Conservation (phyloP, 1,284 basidiomycete genomes). For the Phellopilus nigrolimitatus region DNA sequence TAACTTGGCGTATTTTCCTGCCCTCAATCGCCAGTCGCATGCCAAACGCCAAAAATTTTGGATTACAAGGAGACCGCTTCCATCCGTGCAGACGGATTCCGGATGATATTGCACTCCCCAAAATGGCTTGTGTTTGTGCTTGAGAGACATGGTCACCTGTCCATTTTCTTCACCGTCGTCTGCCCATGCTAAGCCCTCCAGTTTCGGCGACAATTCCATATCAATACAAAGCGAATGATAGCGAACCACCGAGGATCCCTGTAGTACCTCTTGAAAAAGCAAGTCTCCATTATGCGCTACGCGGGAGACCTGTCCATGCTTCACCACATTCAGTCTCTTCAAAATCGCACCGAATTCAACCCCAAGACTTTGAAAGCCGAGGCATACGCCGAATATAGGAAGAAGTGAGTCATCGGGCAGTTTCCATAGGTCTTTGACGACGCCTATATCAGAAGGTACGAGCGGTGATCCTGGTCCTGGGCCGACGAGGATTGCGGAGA, state of each 20-base stretch:
- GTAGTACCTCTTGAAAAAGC: slow-evolving; percentile 57
- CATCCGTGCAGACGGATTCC: slow-evolving; percentile 68
- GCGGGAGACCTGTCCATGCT: slow-evolving; percentile 78
- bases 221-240: slow-evolving; percentile 77
- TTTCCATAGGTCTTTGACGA: slow-evolving; percentile 65
- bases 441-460: slow-evolving; percentile 54
- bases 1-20: slow-evolving; percentile 33
- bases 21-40: slow-evolving; percentile 41
- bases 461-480: slow-evolving; percentile 82
- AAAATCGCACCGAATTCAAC: slow-evolving; percentile 69
- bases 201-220: slow-evolving; percentile 36
- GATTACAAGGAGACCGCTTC: slow-evolving; percentile 59
- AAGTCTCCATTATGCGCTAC: slow-evolving; percentile 54
- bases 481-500: slow-evolving; percentile 68
- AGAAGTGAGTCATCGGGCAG: slow-evolving; percentile 46
- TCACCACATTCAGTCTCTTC: slow-evolving; percentile 51
- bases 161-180: slow-evolving; percentile 64
- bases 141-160: slow-evolving; percentile 62
- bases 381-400: slow-evolving; percentile 85
- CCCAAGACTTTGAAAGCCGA: slow-evolving; percentile 89
- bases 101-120: slow-evolving; percentile 98
- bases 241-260: slow-evolving; percentile 68
- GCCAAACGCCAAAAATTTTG: slow-evolving; percentile 69
- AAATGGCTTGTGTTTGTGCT: slow-evolving; percentile 67
- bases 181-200: slow-evolving; percentile 65